Conservation (phyloP, 441 rosid species). For the Gossypium davidsonii region DNA sequence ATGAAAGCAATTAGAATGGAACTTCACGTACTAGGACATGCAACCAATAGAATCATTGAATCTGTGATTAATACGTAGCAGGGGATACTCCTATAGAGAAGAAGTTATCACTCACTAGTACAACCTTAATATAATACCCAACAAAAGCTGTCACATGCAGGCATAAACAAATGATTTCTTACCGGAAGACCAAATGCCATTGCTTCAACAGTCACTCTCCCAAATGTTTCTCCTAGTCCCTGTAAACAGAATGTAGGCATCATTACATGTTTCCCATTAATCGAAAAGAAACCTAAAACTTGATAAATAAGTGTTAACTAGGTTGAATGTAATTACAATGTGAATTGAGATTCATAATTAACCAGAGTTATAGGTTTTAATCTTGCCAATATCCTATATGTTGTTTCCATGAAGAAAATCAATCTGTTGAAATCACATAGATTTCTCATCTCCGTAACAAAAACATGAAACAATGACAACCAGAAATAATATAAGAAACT, state of each 20-base stretch:
- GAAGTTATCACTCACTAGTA: not conserved
- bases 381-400: not conserved
- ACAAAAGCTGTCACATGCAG: not conserved
- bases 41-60: not conserved
- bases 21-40: not conserved
- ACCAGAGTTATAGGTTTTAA: not conserved
- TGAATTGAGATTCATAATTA: not conserved
- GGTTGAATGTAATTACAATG: not conserved
- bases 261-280: conserved; percentile 9
- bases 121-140: not conserved
- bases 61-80: not conserved
- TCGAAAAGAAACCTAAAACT: conserved; percentile 4
- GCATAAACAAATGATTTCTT: conserved; percentile 12
- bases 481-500: not conserved
- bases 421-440: not conserved
- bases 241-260: conserved; percentile 24
- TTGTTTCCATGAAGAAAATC: not conserved
- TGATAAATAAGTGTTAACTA: not conserved
- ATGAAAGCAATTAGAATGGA: not conserved
- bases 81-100: not conserved
- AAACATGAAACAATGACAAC: not conserved
- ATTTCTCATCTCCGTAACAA: not conserved
- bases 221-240: conserved; percentile 96
- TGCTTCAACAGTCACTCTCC: conserved; percentile 95
- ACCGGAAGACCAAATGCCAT: conserved; percentile 97